Percentiles rank a stretch among this genome's conserved stretches.
Evolutionary conservation across 116 monocot species (phyloP).

Genomic region (Iris pallida): DNA sequence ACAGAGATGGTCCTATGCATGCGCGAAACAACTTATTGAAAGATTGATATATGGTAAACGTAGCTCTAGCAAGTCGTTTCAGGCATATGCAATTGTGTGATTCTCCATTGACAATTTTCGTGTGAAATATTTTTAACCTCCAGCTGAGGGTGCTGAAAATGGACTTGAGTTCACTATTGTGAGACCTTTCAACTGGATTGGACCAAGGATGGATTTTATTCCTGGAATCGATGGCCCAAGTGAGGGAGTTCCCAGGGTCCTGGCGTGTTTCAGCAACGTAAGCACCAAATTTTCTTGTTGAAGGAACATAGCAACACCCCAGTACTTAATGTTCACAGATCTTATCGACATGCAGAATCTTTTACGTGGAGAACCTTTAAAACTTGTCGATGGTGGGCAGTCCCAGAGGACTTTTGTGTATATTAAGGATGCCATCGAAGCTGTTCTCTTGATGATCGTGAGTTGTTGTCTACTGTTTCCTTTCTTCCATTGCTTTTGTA

Average conservation of each 20-base stretch:
- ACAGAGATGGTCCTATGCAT: slow-evolving; percentile 95
- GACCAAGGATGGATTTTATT: slow-evolving; percentile 91
- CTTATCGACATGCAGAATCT: slow-evolving; percentile 55
- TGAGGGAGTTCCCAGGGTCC: slow-evolving; percentile 85
- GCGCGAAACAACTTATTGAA: slow-evolving; percentile 47
- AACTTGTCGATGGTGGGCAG: slow-evolving; percentile 87
- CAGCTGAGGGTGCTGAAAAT: slow-evolving; percentile 84
- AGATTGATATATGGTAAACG: slow-evolving; percentile 75
- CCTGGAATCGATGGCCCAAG: slow-evolving; percentile 91
- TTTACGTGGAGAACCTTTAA: slow-evolving; percentile 62
- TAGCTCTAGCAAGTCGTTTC: not conserved
- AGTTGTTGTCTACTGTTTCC: slow-evolving; percentile 1
- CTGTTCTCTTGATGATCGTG: slow-evolving; percentile 84
- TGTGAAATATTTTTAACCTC: not conserved
- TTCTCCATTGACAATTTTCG: not conserved
- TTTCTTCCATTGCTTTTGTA: not conserved
- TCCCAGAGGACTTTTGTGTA: slow-evolving; percentile 89
- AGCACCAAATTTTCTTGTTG: slow-evolving; percentile 8
- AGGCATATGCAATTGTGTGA: slow-evolving; percentile 1
- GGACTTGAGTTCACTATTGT: slow-evolving; percentile 76
- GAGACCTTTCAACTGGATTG: slow-evolving; percentile 89
- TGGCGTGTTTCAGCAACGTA: slow-evolving; percentile 94
- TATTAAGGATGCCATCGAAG: slow-evolving; percentile 90
- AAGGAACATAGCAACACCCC: not conserved
- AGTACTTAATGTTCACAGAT: not conserved